Evolutionary conservation across 768 basidiomycete species (phyloP), one percentile per base, ranked within the genome.

Genomic region (Kwoniella newhampshirensis): DNA sequence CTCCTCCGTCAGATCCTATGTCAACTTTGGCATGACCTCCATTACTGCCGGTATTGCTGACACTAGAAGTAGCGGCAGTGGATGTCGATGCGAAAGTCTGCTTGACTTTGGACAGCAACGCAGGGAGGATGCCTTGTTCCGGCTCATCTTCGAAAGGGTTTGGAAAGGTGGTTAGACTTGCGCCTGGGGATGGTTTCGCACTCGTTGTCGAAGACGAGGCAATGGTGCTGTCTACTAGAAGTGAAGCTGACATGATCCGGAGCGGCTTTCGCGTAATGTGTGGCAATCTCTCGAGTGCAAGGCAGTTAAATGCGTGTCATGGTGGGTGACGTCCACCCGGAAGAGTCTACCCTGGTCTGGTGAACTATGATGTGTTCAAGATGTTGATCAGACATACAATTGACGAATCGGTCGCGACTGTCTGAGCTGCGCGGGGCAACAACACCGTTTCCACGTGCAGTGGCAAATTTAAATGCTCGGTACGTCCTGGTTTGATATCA

Each of bases 131-230:
- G 9, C 71, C 71, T 41, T 65, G 68, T 52, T 73, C 71, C 12
- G 68, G 71, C 39, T 69, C 70, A 50, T 73, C 71, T 20, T 65
- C 63, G 53, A 70, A 73, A 1, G 68, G 63, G 32, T 70, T 65
- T 6, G 71, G 71, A 48, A 73, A 73, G 3, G 66, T 69, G 2
- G 71, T 73, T 23, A 73, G 57, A n/a, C 51, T 36, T 6, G 40
- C 41, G 9, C 58, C 26, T 8, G 60, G 59, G 7, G 66, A 52
- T 30, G 59, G 52, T 43, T 60, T 46, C 27, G 47, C 25, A 28
- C 54, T 36, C 8, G 42, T 13, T 3, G 8, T 9, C 23, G 39
- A n/a, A 15, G 8, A 20, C 7, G 50, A 40, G 21, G 52, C 39
- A 25, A 30, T 28, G 17, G 27, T 35, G 37, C 28, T 13, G 25